Evolutionary conservation across 2,329 filamentous ascomycete species (phyloP).

Genomic region (Lanzia echinophila): DNA sequence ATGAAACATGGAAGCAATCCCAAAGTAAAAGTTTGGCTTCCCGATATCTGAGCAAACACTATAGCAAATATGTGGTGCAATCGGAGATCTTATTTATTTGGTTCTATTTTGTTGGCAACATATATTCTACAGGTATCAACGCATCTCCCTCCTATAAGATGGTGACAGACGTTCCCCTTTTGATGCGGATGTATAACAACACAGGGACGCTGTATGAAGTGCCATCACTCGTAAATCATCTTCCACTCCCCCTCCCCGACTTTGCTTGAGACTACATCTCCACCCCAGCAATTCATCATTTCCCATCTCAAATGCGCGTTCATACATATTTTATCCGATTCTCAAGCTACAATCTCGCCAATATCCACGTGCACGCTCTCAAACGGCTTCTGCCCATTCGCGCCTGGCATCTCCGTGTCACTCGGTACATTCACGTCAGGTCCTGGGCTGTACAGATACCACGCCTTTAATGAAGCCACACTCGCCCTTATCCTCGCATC

Average conservation of each 20-base stretch:
- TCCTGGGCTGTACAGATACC: constrained; percentile 88
- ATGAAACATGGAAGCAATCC: no score
- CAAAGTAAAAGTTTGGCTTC: no score
- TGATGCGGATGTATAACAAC: neutral
- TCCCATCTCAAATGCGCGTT: neutral
- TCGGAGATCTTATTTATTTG: neutral
- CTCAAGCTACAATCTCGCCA: constrained; percentile 44
- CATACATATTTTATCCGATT: no score
- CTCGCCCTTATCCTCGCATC: constrained; percentile 73
- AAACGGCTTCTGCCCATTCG: constrained; percentile 37
- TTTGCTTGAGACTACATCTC: neutral
- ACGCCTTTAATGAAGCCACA: constrained; percentile 80
- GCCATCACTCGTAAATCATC: neutral
- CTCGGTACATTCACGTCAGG: constrained; percentile 11
- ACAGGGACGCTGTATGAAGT: neutral
- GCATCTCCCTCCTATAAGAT: constrained; percentile 13
- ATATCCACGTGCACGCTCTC: constrained; percentile 50
- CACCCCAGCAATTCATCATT: neutral
- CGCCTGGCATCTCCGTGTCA: constrained; percentile 43
- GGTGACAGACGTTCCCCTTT: neutral
- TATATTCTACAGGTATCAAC: constrained; percentile 26
- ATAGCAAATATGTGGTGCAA: neutral
- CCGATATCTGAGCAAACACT: neutral
- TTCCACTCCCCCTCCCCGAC: neutral
- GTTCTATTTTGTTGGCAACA: constrained; percentile 13